phyloP scores from a whole-genome alignment of 306 rosid species.

The Biancaea sappan region DNA sequence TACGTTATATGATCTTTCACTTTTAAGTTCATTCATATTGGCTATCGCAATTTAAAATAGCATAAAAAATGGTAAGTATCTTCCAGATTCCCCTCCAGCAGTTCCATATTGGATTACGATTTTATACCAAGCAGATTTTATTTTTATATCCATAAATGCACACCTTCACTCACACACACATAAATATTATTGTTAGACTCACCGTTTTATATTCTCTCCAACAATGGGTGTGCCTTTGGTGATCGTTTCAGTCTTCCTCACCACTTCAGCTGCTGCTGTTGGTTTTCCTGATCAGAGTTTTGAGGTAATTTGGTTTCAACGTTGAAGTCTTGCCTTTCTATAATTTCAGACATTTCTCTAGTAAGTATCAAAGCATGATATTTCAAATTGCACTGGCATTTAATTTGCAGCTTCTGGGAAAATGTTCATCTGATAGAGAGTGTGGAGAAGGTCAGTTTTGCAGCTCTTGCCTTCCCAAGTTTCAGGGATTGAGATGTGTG shows the following conservation, averaged over 20 bases:
- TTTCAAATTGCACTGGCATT: no score
- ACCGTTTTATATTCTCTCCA: background rate
- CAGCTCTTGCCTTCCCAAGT: slow-evolving; percentile 32
- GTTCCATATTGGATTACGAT: no score
- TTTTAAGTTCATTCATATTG: no score
- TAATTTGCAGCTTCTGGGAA: slow-evolving; percentile 27
- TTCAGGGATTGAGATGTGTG: slow-evolving; percentile 44
- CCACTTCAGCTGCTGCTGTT: background rate
- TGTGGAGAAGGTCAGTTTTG: slow-evolving; percentile 44
- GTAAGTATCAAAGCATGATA: no score
- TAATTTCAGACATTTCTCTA: no score
- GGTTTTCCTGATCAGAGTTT: slow-evolving; percentile 19
- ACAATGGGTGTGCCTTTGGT: slow-evolving; percentile 31
- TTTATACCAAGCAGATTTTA: no score
- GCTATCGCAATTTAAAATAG: background rate
- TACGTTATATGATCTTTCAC: background rate
- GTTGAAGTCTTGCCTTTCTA: no score
- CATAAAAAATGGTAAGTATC: background rate
- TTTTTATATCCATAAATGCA: no score
- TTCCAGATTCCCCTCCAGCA: background rate
- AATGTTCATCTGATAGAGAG: slow-evolving; percentile 31
- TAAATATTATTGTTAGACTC: no score
- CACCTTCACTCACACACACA: no score
- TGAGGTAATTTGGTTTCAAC: no score
- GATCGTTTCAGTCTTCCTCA: slow-evolving; percentile 29